These are phyloP conservation scores for Metarhizium anisopliae DNA, from an alignment of 2,329 filamentous ascomycete genomes.

Conservation along the genomic window DNA sequence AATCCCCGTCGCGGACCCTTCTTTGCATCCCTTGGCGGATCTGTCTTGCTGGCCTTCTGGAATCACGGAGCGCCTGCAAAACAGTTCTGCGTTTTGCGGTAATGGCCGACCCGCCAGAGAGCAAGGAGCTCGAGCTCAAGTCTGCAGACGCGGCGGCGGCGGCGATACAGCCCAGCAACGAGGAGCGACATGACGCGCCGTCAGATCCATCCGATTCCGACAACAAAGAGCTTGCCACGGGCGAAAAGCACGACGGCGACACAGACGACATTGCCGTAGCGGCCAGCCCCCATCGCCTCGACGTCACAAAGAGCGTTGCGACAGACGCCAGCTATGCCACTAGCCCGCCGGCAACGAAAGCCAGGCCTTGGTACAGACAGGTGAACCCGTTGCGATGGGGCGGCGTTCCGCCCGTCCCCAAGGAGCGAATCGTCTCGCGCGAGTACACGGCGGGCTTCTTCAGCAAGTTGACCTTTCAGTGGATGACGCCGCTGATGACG, in stretches of 20 bases:
- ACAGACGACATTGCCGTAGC: constrained; percentile 3
- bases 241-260: constrained; percentile 9
- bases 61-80: too few species aligned
- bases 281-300: constrained; percentile 8
- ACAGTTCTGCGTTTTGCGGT: too few species aligned
- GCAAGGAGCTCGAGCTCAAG: constrained; percentile 14
- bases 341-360: constrained; percentile 27
- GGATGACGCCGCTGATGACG: constrained; percentile 83
- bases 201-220: too few species aligned
- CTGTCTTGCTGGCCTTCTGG: too few species aligned
- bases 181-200: constrained; percentile 7
- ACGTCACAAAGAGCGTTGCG: constrained; percentile 38
- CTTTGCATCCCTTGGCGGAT: too few species aligned
- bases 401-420: constrained; percentile 43
- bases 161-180: constrained; percentile 16
- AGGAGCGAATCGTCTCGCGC: constrained; percentile 44
- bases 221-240: neutral
- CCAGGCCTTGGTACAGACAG: constrained; percentile 52
- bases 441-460: constrained; percentile 69
- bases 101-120: constrained; percentile 10
- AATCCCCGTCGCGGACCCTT: too few species aligned
- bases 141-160: constrained; percentile 20
- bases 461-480: constrained; percentile 73
- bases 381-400: constrained; percentile 56
- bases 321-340: constrained; percentile 43